Evolutionary conservation across 1,139 yeast genomes (phyloP).

Genomic region (Suhomyces bokatorum): DNA sequence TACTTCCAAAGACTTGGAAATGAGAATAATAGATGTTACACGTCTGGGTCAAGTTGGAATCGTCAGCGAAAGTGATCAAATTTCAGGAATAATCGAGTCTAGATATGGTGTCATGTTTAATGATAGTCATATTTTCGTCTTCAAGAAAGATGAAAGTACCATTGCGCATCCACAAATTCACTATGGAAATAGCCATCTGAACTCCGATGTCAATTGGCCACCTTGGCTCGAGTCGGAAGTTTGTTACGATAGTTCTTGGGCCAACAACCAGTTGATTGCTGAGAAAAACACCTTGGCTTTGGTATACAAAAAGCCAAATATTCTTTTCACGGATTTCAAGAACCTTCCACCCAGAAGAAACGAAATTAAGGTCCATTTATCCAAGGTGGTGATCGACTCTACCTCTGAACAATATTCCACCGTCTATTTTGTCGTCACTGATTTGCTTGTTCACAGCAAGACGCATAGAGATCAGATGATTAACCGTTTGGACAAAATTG

Average conservation of each 20-base stretch:
- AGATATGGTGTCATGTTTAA: slow-evolving; percentile 68
- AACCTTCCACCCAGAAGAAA: slow-evolving; percentile 24
- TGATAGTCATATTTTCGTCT: slow-evolving; percentile 71
- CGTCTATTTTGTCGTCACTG: slow-evolving; percentile 61
- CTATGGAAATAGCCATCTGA: slow-evolving; percentile 25
- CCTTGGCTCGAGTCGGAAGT: slow-evolving; percentile 81
- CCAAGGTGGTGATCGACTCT: slow-evolving; percentile 67
- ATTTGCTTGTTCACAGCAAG: slow-evolving; percentile 66
- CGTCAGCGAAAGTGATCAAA: slow-evolving; percentile 37
- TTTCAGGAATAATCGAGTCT: slow-evolving; percentile 59
- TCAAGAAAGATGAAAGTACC: slow-evolving; percentile 42
- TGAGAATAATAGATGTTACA: slow-evolving; percentile 61
- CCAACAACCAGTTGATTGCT: slow-evolving; percentile 57
- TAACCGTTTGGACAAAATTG: slow-evolving; percentile 63
- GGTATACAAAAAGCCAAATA: slow-evolving; percentile 66
- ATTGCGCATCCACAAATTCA: slow-evolving; percentile 27
- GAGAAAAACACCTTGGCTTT: slow-evolving; percentile 64
- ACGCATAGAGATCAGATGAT: slow-evolving; percentile 57
- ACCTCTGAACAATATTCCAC: slow-evolving; percentile 75
- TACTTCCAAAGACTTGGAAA: slow-evolving; percentile 70
- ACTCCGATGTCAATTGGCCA: slow-evolving; percentile 57
- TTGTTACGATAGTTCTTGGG: slow-evolving; percentile 64
- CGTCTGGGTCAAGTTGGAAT: slow-evolving; percentile 48
- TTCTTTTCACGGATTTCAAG: slow-evolving; percentile 47
- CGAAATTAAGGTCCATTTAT: slow-evolving; percentile 55